Conservation (phyloP, 768 basidiomycete species). For the Boletus rufocinnamomeus region DNA sequence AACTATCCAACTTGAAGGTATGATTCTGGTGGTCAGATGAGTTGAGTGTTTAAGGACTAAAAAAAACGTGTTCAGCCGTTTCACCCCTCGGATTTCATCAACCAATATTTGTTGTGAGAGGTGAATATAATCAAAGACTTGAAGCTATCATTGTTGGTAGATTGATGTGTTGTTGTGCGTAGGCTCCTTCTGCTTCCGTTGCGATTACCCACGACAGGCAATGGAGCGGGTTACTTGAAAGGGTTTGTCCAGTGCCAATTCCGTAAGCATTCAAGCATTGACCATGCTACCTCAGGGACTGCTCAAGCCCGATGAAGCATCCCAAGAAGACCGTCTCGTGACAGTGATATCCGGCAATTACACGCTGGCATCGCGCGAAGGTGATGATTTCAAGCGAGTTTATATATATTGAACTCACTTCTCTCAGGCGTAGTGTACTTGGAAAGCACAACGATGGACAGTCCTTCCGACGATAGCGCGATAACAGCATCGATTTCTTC, state of each 20-base stretch:
- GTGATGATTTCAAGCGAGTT: background rate
- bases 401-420: background rate
- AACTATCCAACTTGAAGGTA: background rate
- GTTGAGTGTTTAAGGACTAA: background rate
- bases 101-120: slow-evolving; percentile 7
- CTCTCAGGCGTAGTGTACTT: slow-evolving; percentile 2
- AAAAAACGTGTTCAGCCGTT: background rate
- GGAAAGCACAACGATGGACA: background rate
- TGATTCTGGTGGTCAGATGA: background rate
- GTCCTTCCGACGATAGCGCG: background rate
- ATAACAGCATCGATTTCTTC: background rate
- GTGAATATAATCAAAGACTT: background rate
- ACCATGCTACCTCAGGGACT: background rate
- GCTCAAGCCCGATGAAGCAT: background rate
- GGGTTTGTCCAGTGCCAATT: background rate
- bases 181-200: slow-evolving; percentile 14
- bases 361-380: background rate
- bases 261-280: too few species aligned
- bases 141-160: background rate
- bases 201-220: slow-evolving; percentile 11
- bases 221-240: slow-evolving; percentile 11
- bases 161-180: background rate
- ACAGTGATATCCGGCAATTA: background rate
- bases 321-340: background rate
- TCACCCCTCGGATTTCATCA: slow-evolving; percentile 17